Percentiles rank a stretch among this genome's conserved stretches.
Conservation (phyloP, 805 yeast species). For the Saccharomycopsis sp. region DNA sequence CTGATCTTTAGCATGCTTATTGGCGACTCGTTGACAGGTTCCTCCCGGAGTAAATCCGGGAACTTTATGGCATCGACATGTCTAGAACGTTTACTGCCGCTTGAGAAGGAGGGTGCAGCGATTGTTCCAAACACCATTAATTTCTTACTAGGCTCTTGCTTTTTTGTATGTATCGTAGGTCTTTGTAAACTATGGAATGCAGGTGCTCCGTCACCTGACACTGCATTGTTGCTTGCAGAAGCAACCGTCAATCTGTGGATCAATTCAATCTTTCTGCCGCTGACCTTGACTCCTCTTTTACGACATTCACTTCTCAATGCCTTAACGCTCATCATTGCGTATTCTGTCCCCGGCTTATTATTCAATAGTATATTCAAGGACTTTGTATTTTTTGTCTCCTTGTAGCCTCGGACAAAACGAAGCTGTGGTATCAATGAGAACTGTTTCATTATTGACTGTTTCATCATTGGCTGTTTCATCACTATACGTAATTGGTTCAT, state of each 20-base stretch:
- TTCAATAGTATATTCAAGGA: slow-evolving; percentile 4
- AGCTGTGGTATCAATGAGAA: not conserved
- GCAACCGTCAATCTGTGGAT: slow-evolving; percentile 29
- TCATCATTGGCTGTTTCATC: not conserved
- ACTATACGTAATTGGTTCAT: not conserved
- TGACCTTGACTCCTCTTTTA: slow-evolving; percentile 49
- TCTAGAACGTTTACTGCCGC: not conserved
- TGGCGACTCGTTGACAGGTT: slow-evolving; percentile 9
- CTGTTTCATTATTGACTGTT: not conserved
- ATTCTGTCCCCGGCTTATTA: slow-evolving; percentile 15
- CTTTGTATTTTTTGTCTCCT: slow-evolving; percentile 18
- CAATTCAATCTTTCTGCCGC: slow-evolving; percentile 57
- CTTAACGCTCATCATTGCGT: slow-evolving; percentile 41
- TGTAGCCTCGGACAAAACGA: slow-evolving; percentile 8
- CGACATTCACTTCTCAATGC: slow-evolving; percentile 54
- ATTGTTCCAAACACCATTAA: not conserved
- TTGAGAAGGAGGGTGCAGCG: not conserved
- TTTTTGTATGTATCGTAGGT: not conserved
- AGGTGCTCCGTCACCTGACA: not conserved
- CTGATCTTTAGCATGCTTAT: not conserved
- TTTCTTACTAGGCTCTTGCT: not conserved
- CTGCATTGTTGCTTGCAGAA: not conserved
- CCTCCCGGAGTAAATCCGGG: slow-evolving; percentile 3
- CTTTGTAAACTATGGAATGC: not conserved
- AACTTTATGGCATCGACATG: slow-evolving; percentile 3